Evolutionary conservation across 164 flowering plant genomes (phyloP).

Genomic region (Nymphaea thermarum): DNA sequence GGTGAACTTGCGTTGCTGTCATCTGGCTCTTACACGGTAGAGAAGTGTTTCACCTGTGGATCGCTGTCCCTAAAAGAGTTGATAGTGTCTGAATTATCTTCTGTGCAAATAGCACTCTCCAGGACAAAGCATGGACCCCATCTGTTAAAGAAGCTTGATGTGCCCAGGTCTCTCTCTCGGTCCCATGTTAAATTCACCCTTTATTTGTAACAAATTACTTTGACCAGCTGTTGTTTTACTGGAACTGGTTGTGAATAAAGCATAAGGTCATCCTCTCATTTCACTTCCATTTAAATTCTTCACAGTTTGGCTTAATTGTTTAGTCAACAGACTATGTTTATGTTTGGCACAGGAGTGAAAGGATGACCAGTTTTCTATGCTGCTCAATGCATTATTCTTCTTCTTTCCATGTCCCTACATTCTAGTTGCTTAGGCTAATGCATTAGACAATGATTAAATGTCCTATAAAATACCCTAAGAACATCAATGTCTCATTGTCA

Average conservation of each 20-base stretch:
- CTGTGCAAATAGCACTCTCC: constrained; percentile 50
- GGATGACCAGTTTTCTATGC: too few relatives aligned
- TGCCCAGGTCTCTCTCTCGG: constrained; percentile 37
- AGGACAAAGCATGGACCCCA: constrained; percentile 85
- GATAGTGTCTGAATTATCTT: constrained; percentile 56
- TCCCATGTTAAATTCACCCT: neutral
- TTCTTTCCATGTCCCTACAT: too few relatives aligned
- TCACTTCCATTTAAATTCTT: neutral
- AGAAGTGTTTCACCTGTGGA: constrained; percentile 58
- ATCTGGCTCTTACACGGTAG: constrained; percentile 75
- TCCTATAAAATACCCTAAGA: too few relatives aligned
- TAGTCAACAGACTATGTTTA: too few relatives aligned
- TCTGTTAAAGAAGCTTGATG: constrained; percentile 66
- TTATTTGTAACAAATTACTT: neutral
- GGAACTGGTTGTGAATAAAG: neutral
- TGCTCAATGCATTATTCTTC: too few relatives aligned
- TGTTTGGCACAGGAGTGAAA: too few relatives aligned
- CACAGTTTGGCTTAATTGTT: constrained; percentile 1
- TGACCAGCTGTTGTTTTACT: neutral
- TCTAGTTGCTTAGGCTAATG: too few relatives aligned
- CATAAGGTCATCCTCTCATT: neutral
- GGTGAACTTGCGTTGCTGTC: constrained; percentile 68
- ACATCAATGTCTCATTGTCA: too few relatives aligned
- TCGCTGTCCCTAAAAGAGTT: constrained; percentile 46
- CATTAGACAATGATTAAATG: too few relatives aligned